A percentile compares a stretch with the other conserved stretches of the same genome.
These are phyloP conservation scores for Globisporangium solare DNA, from an alignment of 352 stramenopile genomes.

Conservation along the genomic window DNA sequence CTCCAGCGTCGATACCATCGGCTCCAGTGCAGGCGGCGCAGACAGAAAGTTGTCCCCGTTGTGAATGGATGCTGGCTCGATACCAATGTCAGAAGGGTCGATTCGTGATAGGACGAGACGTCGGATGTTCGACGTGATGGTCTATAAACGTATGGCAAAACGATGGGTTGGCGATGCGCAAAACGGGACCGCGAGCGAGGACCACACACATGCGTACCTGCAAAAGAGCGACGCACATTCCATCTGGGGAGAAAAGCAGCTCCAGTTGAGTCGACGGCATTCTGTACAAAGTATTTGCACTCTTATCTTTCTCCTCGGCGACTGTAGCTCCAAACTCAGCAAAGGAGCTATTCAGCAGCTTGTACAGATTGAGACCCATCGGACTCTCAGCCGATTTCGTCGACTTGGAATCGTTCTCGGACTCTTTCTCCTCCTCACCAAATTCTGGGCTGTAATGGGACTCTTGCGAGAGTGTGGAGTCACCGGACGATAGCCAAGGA, in stretches of 20 bases:
- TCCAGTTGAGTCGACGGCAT: constrained; percentile 7
- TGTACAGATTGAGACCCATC: constrained; percentile 11
- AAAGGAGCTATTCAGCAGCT: constrained; percentile 16
- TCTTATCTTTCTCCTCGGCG: neutral
- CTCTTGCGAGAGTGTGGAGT: neutral
- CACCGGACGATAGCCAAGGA: constrained; percentile 35
- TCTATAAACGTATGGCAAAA: constrained; percentile 25
- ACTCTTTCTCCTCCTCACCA: constrained; percentile 21
- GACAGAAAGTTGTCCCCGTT: constrained; percentile 46
- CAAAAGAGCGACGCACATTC: constrained; percentile 64
- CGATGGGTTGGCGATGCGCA: neutral
- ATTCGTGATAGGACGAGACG: constrained; percentile 76
- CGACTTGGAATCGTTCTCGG: constrained; percentile 1
- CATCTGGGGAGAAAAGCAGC: constrained; percentile 46
- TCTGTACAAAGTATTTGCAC: neutral
- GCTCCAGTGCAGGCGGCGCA: constrained; percentile 55
- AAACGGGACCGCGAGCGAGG: neutral
- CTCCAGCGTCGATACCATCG: constrained; percentile 61
- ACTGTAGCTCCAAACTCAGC: constrained; percentile 9
- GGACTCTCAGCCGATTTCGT: neutral
- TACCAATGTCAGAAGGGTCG: constrained; percentile 70
- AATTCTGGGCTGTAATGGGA: constrained; percentile 7
- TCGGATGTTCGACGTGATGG: constrained; percentile 77
- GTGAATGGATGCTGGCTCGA: constrained; percentile 30
- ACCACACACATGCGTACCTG: constrained; percentile 23